Conservation (phyloP, 2,329 filamentous ascomycete genomes). For the Alternaria brassicicola region DNA sequence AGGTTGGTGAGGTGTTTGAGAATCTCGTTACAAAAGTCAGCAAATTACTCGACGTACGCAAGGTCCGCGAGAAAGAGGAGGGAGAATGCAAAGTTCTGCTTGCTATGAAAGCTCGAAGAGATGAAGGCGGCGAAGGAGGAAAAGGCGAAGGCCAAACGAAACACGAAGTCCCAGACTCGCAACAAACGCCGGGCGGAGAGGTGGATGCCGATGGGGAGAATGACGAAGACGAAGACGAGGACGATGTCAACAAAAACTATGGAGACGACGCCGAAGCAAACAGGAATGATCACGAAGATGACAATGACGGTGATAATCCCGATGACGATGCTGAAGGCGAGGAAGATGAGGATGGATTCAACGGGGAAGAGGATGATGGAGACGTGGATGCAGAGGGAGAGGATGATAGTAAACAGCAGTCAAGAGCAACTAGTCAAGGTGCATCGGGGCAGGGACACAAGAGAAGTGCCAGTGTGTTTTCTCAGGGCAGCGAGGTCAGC, state of each 20-base stretch:
- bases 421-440: slow-evolving; percentile 35
- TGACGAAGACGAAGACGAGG: slow-evolving; percentile 16
- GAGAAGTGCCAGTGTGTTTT: slow-evolving; percentile 82
- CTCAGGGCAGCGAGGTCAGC: slow-evolving; percentile 53
- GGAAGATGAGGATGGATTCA: slow-evolving; percentile 14
- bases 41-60: slow-evolving; percentile 72
- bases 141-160: slow-evolving; percentile 22
- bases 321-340: slow-evolving; percentile 45
- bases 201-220: slow-evolving; percentile 27
- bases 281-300: slow-evolving; percentile 24
- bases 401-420: slow-evolving; percentile 39
- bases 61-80: slow-evolving; percentile 76
- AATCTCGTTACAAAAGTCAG: slow-evolving; percentile 71
- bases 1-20: slow-evolving; percentile 74
- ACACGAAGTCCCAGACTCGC: slow-evolving; percentile 27
- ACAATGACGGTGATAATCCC: slow-evolving; percentile 18
- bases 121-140: slow-evolving; percentile 10
- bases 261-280: slow-evolving; percentile 32
- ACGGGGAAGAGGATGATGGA: slow-evolving; percentile 40
- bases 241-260: slow-evolving; percentile 24
- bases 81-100: slow-evolving; percentile 59
- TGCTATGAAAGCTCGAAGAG: slow-evolving; percentile 46
- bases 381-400: slow-evolving; percentile 44
- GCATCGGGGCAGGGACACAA: slow-evolving; percentile 60
- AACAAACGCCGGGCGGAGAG: slow-evolving; percentile 30